Conservation (phyloP, 2,329 filamentous ascomycete species). For the Malbranchea zuffiana region DNA sequence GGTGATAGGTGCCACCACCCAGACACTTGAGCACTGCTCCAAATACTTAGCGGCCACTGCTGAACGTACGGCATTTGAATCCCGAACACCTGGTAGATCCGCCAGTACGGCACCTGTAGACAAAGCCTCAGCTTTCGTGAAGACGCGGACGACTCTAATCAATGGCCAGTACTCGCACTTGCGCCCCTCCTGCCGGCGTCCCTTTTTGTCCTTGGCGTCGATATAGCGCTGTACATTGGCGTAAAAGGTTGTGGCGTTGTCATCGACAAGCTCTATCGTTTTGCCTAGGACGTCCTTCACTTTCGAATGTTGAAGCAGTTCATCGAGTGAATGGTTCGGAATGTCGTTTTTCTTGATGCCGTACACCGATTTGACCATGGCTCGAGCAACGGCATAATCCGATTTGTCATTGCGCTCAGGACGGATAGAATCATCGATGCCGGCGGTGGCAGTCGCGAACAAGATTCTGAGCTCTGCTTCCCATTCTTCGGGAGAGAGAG, state of each 20-base stretch:
- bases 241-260: constrained; percentile 35
- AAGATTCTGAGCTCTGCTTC: constrained; percentile 41
- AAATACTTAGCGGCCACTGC: constrained; percentile 50
- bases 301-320: constrained; percentile 33
- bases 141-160: constrained; percentile 37
- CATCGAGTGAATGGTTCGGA: constrained; percentile 25
- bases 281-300: constrained; percentile 40
- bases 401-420: constrained; percentile 31
- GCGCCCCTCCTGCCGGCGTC: constrained; percentile 9
- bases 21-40: constrained; percentile 49
- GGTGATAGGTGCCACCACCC: constrained; percentile 53
- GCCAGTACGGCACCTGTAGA: constrained; percentile 47
- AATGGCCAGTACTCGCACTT: constrained; percentile 34
- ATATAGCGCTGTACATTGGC: constrained; percentile 40
- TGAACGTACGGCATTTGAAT: constrained; percentile 49
- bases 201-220: constrained; percentile 31
- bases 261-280: constrained; percentile 31
- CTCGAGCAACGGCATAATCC: constrained; percentile 34
- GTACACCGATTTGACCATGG: constrained; percentile 34
- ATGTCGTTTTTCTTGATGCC: constrained; percentile 30
- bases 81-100: constrained; percentile 49
- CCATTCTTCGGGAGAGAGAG: constrained; percentile 45
- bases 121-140: constrained; percentile 40
- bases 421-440: constrained; percentile 33
- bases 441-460: too few species aligned